phyloP scores from a whole-genome alignment of 768 basidiomycete species.

The Tephrocybe sp. region DNA sequence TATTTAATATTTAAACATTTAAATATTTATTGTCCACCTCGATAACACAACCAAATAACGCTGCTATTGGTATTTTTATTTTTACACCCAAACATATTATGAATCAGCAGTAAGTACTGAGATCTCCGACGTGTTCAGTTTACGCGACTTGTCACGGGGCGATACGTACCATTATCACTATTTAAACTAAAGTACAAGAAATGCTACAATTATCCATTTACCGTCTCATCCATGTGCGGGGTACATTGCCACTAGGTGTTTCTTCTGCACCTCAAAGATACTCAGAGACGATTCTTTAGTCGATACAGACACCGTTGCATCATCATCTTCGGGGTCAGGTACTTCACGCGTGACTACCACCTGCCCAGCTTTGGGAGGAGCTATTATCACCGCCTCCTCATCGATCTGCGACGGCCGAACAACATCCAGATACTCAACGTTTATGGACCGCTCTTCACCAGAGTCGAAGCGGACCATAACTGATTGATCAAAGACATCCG shows the following conservation, averaged over 20 bases:
- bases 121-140: too few relatives aligned
- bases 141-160: too few relatives aligned
- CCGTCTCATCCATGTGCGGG: neutral
- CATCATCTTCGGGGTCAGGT: conserved; percentile 23
- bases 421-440: conserved; percentile 39
- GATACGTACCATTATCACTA: neutral
- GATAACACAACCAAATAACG: too few relatives aligned
- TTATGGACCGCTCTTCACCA: conserved; percentile 31
- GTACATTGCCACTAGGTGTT: conserved; percentile 32
- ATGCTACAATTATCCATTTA: too few relatives aligned
- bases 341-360: conserved; percentile 43
- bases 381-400: conserved; percentile 41
- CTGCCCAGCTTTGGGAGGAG: conserved; percentile 20
- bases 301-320: conserved; percentile 30
- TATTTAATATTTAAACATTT: too few relatives aligned
- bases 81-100: too few relatives aligned
- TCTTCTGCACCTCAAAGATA: conserved; percentile 34
- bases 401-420: conserved; percentile 34
- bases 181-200: neutral
- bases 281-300: conserved; percentile 29
- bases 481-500: conserved; percentile 22
- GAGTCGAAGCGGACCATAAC: conserved; percentile 26
- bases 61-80: too few relatives aligned
- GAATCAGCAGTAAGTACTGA: too few relatives aligned
- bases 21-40: too few relatives aligned